Base-by-base conservation (phyloP, 2,329 filamentous ascomycete species). In the Monosporascus sp. region DNA sequence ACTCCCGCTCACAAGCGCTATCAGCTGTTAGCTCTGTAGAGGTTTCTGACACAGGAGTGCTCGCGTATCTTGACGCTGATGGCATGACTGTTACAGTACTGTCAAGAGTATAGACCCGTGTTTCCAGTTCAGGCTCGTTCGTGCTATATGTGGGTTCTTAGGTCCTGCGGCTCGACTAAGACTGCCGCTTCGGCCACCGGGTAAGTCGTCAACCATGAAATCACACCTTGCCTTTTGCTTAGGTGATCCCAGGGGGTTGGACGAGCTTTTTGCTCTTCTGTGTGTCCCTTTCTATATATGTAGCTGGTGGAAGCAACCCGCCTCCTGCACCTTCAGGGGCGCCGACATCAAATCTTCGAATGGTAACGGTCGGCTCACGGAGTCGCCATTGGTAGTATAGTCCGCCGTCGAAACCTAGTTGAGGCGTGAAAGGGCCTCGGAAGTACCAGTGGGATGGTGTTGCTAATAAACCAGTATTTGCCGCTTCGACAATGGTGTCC, bases 341-440 rank as follows among this genome's bases (percentile, higher is more conserved):
- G 24, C 59, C 56, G 3, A 60, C 15, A 49, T 66, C 57, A 36
- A 62, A 66, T 20, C 60, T 58, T 31, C 54, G 59, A 17, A 55
- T 37, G 18, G 43, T 59, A 25, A 63, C 53, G 15, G 27, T 51
- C 27, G 58, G 48, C 20, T 62, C 59, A 27, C 57, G 52, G 36
- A 50, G 48, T 36, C 55, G 66, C 68, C 71, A 75, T 47, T 67
- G 64, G 52, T 72, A 74, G 52, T 77, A 74, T 41, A 76, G 64
- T 1, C 74, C 72, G 18, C 74, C 70, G 54, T 77, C 74, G 46
- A 74, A 75, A 49, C 74, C 74, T 22, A 77, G 66, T 50, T 76
- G 71, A 14, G 74, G 72, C 1, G 73, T 77, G 25, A 77, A 74
- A 0, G 74, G 74, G 2, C 72, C 73, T 3, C 67, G 67, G 53